phyloP scores from a whole-genome alignment of 192 early-diverging fungal species.

The Chytriomyces sp. region DNA sequence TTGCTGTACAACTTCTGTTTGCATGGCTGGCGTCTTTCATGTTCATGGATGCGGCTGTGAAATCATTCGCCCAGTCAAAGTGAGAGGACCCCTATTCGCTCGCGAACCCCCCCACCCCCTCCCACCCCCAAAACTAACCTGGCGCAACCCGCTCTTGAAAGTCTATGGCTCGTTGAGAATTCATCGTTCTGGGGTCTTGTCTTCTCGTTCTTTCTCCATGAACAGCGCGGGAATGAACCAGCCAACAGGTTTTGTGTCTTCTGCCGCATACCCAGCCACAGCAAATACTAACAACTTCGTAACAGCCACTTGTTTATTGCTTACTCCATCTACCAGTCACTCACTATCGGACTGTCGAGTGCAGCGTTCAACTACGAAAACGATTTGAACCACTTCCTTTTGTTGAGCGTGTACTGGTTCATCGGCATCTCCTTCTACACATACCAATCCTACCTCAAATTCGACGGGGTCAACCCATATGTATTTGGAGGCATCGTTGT shows the following conservation, averaged over 20 bases:
- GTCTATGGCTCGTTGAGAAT: not conserved
- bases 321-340: constrained; percentile 15
- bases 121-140: not conserved
- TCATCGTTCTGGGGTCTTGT: constrained; percentile 5
- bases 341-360: not conserved
- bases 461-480: not conserved
- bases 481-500: constrained; percentile 22
- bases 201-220: constrained; percentile 3
- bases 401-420: constrained; percentile 20
- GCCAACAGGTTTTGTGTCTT: not conserved
- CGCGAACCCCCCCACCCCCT: not conserved
- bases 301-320: constrained; percentile 4
- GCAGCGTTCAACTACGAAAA: not conserved
- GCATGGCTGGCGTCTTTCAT: constrained; percentile 12
- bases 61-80: not conserved
- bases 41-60: not conserved
- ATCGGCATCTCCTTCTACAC: constrained; percentile 27
- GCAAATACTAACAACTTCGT: not conserved
- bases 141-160: not conserved
- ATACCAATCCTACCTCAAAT: constrained; percentile 25
- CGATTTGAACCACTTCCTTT: not conserved
- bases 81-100: too few relatives aligned
- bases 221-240: constrained; percentile 7
- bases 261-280: not conserved
- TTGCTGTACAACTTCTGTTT: constrained; percentile 7